Base-by-base conservation (phyloP, 306 rosid genomes). In the Quercus cerris region DNA sequence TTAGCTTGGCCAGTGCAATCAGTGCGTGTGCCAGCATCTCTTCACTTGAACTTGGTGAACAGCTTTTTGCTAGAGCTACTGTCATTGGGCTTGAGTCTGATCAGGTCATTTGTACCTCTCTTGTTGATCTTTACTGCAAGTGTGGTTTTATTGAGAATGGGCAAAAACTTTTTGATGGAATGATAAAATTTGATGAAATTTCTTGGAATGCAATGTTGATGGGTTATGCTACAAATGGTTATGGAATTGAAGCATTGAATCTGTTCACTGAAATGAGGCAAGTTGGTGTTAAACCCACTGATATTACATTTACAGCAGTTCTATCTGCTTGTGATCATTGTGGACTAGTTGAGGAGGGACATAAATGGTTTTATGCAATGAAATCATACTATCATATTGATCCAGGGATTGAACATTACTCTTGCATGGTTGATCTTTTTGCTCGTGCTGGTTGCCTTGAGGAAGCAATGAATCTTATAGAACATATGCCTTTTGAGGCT, bases 161-260 rank as follows among this genome's bases (percentile, higher is more conserved):
- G 35, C 77, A 70, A 25, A 85, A 83, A 78, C 61, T 89, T 80
- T 91, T 93, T 77, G 82, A 91, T 75, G 70, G 80, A 81, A 85
- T 87, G 90, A n/a, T 74, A 3, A 87, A 88, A 90, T 79, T 72
- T 25, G 90, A 91, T 70, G 93, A 85, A 84, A 90, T 91, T 41
- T 82, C 94, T 55, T 93, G 97, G 97, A 93, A 93, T 63, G 78
- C 97, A 28, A 88, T 93, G 91, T 70, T 93, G 81, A 91, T 81
- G 83, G 97, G 97, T 61, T 93, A 89, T 83, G 97, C 97, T 7
- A 84, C 94, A 82, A 93, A 91, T 85, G 97, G 97, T 76, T 73
- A 78, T 71, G 97, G 97, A 85, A 75, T 56, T 49, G 93, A 91
- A 84, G 93, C 94, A 38, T 70, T 91, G 56, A 75, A 46, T 73